Evolutionary conservation across 1,139 yeast genomes (phyloP), one percentile per base, ranked within the genome.

Genomic region (Pichia sp.): DNA sequence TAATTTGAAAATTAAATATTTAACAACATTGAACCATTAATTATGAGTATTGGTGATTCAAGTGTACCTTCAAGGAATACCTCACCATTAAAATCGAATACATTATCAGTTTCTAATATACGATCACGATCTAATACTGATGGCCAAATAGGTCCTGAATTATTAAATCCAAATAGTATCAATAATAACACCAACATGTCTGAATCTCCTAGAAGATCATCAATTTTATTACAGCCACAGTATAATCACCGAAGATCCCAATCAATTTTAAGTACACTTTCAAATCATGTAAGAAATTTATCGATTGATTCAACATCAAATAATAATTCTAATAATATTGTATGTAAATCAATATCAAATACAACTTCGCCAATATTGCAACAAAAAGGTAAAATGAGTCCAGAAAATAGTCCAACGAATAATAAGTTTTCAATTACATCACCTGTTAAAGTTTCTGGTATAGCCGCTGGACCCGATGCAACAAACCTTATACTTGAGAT

Each of bases 381-480:
- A 33, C 36, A 27, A 26, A 45, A 46, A 37, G 45, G 40, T 10
- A 42, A 40, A 33, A 16, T 23, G 6, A 42, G 49, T 40, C 41
- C 42, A 4, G 46, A 39, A 24, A 42, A 42, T 20, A 37, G 32
- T 29, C 46, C 43, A 10, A 23, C 12, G 4, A 6, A 11, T 23
- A 16, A 16, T 9, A 11, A 29, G 6, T 31, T 25, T n/a, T 30
- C 34, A 9, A 23, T 42, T 10, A 12, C 43, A 2, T 46, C 49
- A 3, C 49, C 49, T 5, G 34, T 46, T 8, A 46, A 42, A 39
- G 49, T 40, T 4, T 46, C 49, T n/a, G 49, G 49, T 3, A 38
- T 46, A 6, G 40, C 49, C 7, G 45, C 39, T 16, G 42, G 45
- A 20, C 42, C 45, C 4, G 35, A 41, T 25, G 16, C 39, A 2